Evolutionary conservation across 2,329 filamentous ascomycete genomes (phyloP), one percentile per base, ranked within the genome.

Genomic region (Claviceps purpurea): DNA sequence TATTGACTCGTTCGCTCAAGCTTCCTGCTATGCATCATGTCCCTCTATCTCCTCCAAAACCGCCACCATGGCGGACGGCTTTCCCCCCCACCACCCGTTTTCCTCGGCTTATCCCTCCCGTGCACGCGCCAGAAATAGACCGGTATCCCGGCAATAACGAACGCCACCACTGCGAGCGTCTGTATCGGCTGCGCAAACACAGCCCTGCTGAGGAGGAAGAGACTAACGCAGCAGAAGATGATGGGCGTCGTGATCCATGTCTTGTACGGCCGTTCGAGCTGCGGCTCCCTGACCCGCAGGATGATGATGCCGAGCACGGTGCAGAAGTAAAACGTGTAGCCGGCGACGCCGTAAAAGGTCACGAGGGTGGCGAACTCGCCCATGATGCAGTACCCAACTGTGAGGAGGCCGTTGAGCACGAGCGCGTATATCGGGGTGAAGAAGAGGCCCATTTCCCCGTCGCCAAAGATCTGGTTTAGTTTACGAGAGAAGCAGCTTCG

Each of bases 191-290:
- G 84, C 37, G 89, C 86, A 64, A 98, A 93, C 14, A 97, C 82
- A 3, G 90, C 89, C 49, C 93, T 77, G 62, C 83, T 90, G 43
- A 98, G 78, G 57, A 98, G 68, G 64, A 98, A 98, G 57, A 98
- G 68, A 65, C 88, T 95, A 41, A 98, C 93, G 64, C 93, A 98
- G 76, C 93, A 98, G 66, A 98, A 98, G 52, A 96, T 91, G 58
- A 98, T 91, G 11, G 93, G 93, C 2, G 93, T 98, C 1, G 85
- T 85, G 62, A 98, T 95, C 93, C 91, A 98, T 3, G 90, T 95
- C 65, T 82, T 84, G 69, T 98, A 98, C 0, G 93, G 91, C 26
- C 93, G 73, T 66, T 96, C 89, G 46, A 98, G 76, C 56, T 84
- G 75, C 4, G 93, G 93, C 67, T 98, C 93, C 56, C 79, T 79